Evolutionary conservation across 169 alveolate species (phyloP).

Genomic region (Cryptosporidium tyzzeri): DNA sequence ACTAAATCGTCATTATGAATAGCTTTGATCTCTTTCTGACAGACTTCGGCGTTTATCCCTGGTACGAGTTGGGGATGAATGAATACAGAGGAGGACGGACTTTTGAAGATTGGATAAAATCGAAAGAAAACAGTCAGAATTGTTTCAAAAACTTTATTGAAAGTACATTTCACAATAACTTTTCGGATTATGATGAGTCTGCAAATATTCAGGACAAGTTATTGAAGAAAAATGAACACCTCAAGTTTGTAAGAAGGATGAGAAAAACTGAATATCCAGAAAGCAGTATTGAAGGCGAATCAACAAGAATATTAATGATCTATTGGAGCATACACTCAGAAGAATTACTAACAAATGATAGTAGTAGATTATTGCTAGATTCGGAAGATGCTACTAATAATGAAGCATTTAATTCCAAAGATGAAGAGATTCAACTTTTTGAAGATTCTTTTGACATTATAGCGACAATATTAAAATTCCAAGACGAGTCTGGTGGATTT

Average conservation of each 20-base stretch:
- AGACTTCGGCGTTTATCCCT: constrained; percentile 33
- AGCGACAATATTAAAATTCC: constrained; percentile 76
- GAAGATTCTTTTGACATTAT: constrained; percentile 69
- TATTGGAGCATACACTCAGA: constrained; percentile 75
- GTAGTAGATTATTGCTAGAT: background rate
- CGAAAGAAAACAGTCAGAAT: constrained; percentile 14
- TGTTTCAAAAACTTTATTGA: constrained; percentile 25
- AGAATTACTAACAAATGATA: constrained; percentile 16
- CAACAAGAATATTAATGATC: constrained; percentile 62
- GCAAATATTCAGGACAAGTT: background rate
- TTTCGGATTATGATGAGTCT: background rate
- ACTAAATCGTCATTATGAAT: background rate
- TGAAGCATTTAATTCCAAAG: background rate
- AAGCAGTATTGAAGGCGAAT: constrained; percentile 37
- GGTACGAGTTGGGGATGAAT: constrained; percentile 51
- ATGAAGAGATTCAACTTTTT: background rate
- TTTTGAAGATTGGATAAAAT: constrained; percentile 22
- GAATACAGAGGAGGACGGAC: constrained; percentile 33
- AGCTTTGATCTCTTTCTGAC: constrained; percentile 26
- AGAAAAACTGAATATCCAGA: constrained; percentile 13
- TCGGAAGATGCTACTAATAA: background rate
- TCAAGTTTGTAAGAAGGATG: constrained; percentile 58
- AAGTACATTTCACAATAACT: background rate
- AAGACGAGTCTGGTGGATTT: constrained; percentile 87
- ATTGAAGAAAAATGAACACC: constrained; percentile 14